These are phyloP conservation scores for Thelephora terrestris DNA, from an alignment of 1,284 basidiomycete species.

Conservation along the genomic window DNA sequence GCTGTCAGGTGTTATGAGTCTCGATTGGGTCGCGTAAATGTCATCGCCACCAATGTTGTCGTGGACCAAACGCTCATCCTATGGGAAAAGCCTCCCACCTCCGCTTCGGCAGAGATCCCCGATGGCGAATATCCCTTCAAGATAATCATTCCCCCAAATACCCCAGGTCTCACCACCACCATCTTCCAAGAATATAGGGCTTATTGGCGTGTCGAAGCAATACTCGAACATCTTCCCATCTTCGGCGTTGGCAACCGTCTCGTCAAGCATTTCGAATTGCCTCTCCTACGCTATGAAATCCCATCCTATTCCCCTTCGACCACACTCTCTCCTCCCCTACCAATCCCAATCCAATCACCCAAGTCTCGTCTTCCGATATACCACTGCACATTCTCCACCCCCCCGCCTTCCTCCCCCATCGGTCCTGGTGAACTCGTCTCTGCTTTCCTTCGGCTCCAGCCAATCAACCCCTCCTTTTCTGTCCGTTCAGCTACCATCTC, in stretches of 20 bases:
- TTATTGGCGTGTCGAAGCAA: slow-evolving; percentile 76
- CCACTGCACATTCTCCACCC: slow-evolving; percentile 27
- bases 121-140: slow-evolving; percentile 62
- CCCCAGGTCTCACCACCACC: slow-evolving; percentile 58
- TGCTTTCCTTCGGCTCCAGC: slow-evolving; percentile 25
- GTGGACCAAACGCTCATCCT: slow-evolving; percentile 55
- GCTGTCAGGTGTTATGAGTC: slow-evolving; percentile 73
- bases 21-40: slow-evolving; percentile 48
- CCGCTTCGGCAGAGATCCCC: slow-evolving; percentile 47
- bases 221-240: slow-evolving; percentile 54
- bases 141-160: slow-evolving; percentile 52
- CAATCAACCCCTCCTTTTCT: slow-evolving; percentile 22
- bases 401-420: slow-evolving; percentile 21
- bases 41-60: slow-evolving; percentile 48
- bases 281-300: slow-evolving; percentile 52
- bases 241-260: slow-evolving; percentile 56
- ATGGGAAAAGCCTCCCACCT: slow-evolving; percentile 53
- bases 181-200: slow-evolving; percentile 70
- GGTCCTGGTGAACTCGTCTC: slow-evolving; percentile 32
- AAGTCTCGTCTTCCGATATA: slow-evolving; percentile 25
- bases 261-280: slow-evolving; percentile 57
- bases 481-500: slow-evolving; percentile 26
- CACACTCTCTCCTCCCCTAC: slow-evolving; percentile 18
- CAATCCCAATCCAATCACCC: slow-evolving; percentile 18
- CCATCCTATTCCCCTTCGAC: slow-evolving; percentile 23